A percentile compares a stretch with the other conserved stretches of the same genome.
Conservation (phyloP, 1,284 basidiomycete genomes). For the Apiotrichum veenhuisii region DNA sequence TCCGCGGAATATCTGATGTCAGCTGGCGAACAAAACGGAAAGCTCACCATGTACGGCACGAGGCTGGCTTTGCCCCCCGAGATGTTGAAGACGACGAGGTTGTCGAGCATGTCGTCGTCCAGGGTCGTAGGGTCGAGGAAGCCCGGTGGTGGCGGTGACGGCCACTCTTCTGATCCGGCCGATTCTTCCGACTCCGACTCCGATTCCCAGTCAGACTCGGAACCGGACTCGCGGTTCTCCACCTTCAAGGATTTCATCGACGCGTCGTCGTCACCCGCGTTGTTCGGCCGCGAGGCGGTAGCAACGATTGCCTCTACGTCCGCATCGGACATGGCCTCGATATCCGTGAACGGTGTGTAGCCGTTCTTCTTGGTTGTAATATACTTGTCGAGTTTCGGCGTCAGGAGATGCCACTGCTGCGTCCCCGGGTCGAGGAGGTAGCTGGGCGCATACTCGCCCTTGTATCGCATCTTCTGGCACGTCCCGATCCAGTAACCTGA, state of each 20-base stretch:
- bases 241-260: not conserved
- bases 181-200: constrained; percentile 22
- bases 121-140: constrained; percentile 30
- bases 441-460: constrained; percentile 85
- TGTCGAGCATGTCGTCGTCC: constrained; percentile 20
- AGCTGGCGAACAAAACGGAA: not conserved
- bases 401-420: constrained; percentile 68
- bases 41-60: constrained; percentile 10
- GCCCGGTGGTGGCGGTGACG: constrained; percentile 39
- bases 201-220: constrained; percentile 4
- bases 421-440: constrained; percentile 83
- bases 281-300: not conserved
- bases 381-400: constrained; percentile 60
- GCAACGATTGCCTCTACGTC: not conserved
- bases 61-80: constrained; percentile 1
- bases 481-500: constrained; percentile 86
- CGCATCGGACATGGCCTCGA: constrained; percentile 7
- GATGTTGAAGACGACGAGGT: constrained; percentile 28
- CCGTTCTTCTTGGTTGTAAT: constrained; percentile 57
- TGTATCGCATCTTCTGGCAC: constrained; percentile 95
- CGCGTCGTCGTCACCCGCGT: not conserved
- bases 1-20: constrained; percentile 4
- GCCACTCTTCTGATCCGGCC: constrained; percentile 23
- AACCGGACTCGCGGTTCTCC: not conserved
- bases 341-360: constrained; percentile 39